Evolutionary conservation across 495 filamentous ascomycete genomes (phyloP), one percentile per base, ranked within the genome.

Genomic region (Neurospora tetraspora): DNA sequence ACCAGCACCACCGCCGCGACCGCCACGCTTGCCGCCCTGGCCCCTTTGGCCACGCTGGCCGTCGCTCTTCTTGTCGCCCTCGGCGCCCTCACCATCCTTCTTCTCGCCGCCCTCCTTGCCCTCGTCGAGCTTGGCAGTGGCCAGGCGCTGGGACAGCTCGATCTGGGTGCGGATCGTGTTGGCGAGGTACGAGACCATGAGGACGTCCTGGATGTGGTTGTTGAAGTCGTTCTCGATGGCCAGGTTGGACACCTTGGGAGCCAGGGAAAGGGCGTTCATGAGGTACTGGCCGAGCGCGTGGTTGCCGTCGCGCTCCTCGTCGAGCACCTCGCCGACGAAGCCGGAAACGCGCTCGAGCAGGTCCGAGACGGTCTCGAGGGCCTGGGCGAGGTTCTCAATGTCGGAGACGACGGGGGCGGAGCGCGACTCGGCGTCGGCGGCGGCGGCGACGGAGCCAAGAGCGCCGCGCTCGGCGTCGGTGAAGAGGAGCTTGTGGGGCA

Each of bases 111-210:
- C 75, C 59, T 86, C 86, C 74, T 85, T 81, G 68, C 87, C 89
- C 70, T 87, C 86, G 18, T 90, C 91, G 36, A 97, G 86, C 59
- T 90, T 88, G 65, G 94, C 91, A 16, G 94, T 97, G 70, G 96
- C 94, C 73, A 98, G 84, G 38, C 94, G 89, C 85, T 97, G 96
- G 69, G 94, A 96, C 53, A 99, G 89, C 81, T 98, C 96, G 82
- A 99, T 99, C 86, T 99, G 96, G 77, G 95, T 98, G 81, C 96
- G 93, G 83, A 99, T 97, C 69, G 95, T 98, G 86, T 98, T 99
- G 76, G 96, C 94, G 65, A 99, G 87, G 86, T 99, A 99, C 68
- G 93, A 94, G 74, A 98, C 94, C 77, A 98, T 91, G 68, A 99
- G 89, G 72, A 99, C 94, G 80, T 99, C 96, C 85, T 99, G 96